Evolutionary conservation across 2,329 filamentous ascomycete genomes (phyloP), one percentile per base, ranked within the genome.

Genomic region (Botryotinia narcissicola): DNA sequence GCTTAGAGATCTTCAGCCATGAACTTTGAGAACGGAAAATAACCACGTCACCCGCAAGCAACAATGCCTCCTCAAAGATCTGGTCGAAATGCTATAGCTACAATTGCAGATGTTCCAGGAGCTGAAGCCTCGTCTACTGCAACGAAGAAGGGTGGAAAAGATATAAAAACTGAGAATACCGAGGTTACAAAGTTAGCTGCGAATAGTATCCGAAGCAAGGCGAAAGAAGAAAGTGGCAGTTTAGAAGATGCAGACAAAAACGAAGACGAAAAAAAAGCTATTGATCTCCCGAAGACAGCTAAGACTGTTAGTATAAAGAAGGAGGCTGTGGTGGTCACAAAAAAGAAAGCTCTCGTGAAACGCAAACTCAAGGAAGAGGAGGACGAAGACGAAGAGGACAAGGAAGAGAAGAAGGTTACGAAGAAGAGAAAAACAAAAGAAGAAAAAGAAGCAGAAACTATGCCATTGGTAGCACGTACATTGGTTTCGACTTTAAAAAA

Each of bases 391-490:
- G 74, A 75, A 44, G 72, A 70, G 48, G 75, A 76, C n/a, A 64
- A 73, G 9, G 46, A 22, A 46, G 48, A 37, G 14, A 76, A 77
- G 35, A 79, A 79, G 59, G 61, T 62, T 6, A 78, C 75, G 40
- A 81, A 82, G 67, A 88, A 87, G 78, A 82, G 84, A 22, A 90
- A 88, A 79, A 86, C 86, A 57, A 87, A 89, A 76, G 85, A 87
- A 77, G 86, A 89, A 74, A 87, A 88, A 75, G 84, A 85, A 72
- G 83, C 85, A 69, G 86, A 86, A 76, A 83, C 84, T 16, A 89
- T 89, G 85, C 90, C 93, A 0, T 82, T 97, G 2, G 91, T 90
- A 32, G 84, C 86, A 40, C 88, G 96, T 51, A 95, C 94, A 0
- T 83, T 86, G 7, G 82, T 90, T 44, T 78, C 83, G 20, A 89